Evolutionary conservation across 2,329 filamentous ascomycete genomes (phyloP), one percentile per base, ranked within the genome.

Genomic region (Epichloe gansuensis): DNA sequence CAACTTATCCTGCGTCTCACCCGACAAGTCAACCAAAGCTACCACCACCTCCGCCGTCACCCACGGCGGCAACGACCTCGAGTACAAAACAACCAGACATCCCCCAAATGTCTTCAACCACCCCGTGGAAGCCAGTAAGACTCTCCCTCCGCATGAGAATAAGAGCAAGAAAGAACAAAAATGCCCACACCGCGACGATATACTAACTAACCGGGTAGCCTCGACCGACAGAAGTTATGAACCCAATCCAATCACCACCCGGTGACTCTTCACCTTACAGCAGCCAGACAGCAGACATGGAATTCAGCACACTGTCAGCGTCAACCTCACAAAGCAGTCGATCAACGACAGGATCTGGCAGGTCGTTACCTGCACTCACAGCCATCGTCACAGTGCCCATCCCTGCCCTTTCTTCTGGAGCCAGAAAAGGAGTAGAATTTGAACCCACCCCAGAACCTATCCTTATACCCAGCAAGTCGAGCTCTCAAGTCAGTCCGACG

Each of bases 361-460:
- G 40, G 13, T 15, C 36, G 7, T 36, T 36, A 13, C 23, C 42
- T 34, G 36, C 47, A 25, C 44, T 44, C 12, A 47, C 47, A 43
- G 43, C 49, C 4, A 34, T 53, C 11, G 38, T 53, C 25, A 51
- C 50, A 6, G 36, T 11, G 27, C 48, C 50, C 31, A 43, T 43
- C 9, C 48, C 51, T 21, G 40, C 35, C 6, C 38, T 54, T 5
- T 47, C 55, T 15, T 38, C 55, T 8, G 49, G 38, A 11, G 43
- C n/a, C 17, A 54, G 53, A 12, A 54, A 54, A 47, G 56, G 38
- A 6, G 23, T 53, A 4, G 43, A 52, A 21, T n/a, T 38, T 8
- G 35, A 21, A 8, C 11, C 41, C 11, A 46, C 49, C 3, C 9
- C 23, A 2, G 21, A 39, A 5, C 17, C 53, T 4, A 39, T 41